Percentiles rank a stretch among this genome's conserved stretches.
Conservation (phyloP, 768 basidiomycete genomes). For the Leccinum incarnatum region DNA sequence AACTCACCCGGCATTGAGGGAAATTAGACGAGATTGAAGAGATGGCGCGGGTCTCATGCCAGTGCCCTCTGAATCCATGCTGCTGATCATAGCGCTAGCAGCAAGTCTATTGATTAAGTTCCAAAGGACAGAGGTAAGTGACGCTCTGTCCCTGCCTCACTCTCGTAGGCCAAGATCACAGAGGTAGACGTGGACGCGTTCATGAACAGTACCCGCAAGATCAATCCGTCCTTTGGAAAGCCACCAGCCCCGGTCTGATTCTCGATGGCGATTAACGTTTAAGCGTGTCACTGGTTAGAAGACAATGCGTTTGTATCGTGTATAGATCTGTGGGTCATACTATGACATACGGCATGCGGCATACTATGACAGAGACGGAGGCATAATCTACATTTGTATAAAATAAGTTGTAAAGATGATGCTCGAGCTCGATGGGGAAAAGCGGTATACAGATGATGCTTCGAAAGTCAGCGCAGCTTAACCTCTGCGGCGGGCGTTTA, state of each 20-base stretch:
- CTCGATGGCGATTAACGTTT: neutral
- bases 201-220: constrained; percentile 80
- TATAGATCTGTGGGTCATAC: neutral
- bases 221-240: constrained; percentile 55
- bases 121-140: too few relatives aligned
- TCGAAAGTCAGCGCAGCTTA: constrained; percentile 14
- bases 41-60: too few relatives aligned
- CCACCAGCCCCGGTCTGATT: constrained; percentile 8
- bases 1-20: too few relatives aligned
- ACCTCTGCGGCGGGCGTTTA: neutral
- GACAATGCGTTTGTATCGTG: constrained; percentile 1
- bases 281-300: neutral
- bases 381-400: constrained; percentile 4
- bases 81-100: too few relatives aligned
- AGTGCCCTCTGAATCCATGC: too few relatives aligned
- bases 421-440: neutral
- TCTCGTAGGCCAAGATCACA: constrained; percentile 59
- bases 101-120: too few relatives aligned
- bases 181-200: constrained; percentile 72
- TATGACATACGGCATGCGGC: neutral
- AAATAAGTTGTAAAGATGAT: constrained; percentile 3
- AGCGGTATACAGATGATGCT: neutral
- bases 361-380: neutral
- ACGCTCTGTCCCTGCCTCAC: too few relatives aligned
- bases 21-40: too few relatives aligned